Evolutionary conservation across 2,329 filamentous ascomycete species (phyloP).

Genomic region (Zasmidium angulare): DNA sequence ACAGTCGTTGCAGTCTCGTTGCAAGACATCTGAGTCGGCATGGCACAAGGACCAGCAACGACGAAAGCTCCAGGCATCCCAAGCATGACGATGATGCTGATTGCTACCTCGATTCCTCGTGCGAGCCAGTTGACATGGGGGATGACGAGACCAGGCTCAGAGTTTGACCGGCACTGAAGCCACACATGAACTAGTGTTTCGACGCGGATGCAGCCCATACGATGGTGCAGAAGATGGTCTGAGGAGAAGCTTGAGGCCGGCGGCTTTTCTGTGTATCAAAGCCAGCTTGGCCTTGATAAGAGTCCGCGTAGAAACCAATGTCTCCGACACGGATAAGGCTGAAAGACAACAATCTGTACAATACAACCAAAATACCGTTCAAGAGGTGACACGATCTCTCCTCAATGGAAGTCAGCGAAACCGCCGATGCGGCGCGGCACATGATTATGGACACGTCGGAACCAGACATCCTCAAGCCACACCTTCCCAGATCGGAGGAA

Average conservation of each 20-base stretch:
- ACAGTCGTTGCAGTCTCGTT: background rate
- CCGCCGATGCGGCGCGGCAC: background rate
- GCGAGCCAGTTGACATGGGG: background rate
- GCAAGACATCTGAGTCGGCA: background rate
- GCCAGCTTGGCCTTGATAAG: background rate
- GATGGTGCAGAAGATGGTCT: background rate
- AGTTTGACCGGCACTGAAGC: background rate
- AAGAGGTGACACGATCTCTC: background rate
- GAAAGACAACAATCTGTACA: background rate
- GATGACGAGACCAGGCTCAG: background rate
- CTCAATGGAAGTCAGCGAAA: background rate
- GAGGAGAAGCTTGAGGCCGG: background rate
- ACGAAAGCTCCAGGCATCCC: too few species aligned
- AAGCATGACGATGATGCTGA: too few species aligned
- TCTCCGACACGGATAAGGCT: background rate
- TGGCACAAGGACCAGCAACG: background rate
- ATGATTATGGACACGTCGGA: too few species aligned
- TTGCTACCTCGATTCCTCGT: too few species aligned
- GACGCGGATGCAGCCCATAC: background rate
- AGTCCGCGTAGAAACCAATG: background rate
- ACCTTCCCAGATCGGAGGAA: too few species aligned
- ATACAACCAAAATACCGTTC: background rate
- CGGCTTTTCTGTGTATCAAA: background rate
- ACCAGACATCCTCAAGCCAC: too few species aligned
- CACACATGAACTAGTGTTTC: conserved; percentile 4